Conservation (phyloP, 805 yeast genomes). For the Allodekkera sacchari region DNA sequence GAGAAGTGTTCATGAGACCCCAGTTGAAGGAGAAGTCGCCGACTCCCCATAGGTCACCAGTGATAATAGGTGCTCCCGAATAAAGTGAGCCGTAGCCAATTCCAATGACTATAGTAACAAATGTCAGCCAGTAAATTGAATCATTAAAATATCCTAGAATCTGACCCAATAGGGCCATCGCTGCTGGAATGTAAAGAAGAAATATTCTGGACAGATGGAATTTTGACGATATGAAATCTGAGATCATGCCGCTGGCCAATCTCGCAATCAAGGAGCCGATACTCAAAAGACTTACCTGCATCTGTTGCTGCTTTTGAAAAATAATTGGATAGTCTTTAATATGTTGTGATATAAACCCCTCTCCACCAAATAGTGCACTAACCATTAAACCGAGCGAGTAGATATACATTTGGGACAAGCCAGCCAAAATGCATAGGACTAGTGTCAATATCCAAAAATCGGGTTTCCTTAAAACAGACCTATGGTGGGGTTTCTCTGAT, state of each 20-base stretch:
- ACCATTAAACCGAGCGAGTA: conserved; percentile 69
- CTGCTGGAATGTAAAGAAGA: conserved; percentile 46
- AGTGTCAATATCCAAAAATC: conserved; percentile 45
- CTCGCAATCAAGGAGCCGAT: conserved; percentile 62
- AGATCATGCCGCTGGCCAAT: conserved; percentile 50
- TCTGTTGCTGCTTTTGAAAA: conserved; percentile 51
- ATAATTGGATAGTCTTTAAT: conserved; percentile 10
- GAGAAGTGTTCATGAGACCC: conserved; percentile 65
- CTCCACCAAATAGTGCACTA: conserved; percentile 32
- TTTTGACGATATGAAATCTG: conserved; percentile 53
- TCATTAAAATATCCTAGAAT: conserved; percentile 31
- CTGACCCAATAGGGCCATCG: conserved; percentile 43
- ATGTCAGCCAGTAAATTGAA: conserved; percentile 32
- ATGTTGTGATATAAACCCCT: conserved; percentile 9
- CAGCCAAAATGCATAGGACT: conserved; percentile 49
- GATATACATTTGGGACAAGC: conserved; percentile 68
- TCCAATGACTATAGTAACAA: conserved; percentile 52
- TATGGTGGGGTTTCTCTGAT: too few relatives aligned
- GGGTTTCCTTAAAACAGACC: conserved; percentile 16
- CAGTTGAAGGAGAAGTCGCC: conserved; percentile 59
- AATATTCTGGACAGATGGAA: conserved; percentile 24
- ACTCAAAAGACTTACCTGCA: conserved; percentile 68
- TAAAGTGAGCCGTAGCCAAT: conserved; percentile 66
- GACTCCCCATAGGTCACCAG: conserved; percentile 70
- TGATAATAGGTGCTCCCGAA: conserved; percentile 67